Conservation (phyloP, 2,329 filamentous ascomycete species). For the Cyclaneusma minus region DNA sequence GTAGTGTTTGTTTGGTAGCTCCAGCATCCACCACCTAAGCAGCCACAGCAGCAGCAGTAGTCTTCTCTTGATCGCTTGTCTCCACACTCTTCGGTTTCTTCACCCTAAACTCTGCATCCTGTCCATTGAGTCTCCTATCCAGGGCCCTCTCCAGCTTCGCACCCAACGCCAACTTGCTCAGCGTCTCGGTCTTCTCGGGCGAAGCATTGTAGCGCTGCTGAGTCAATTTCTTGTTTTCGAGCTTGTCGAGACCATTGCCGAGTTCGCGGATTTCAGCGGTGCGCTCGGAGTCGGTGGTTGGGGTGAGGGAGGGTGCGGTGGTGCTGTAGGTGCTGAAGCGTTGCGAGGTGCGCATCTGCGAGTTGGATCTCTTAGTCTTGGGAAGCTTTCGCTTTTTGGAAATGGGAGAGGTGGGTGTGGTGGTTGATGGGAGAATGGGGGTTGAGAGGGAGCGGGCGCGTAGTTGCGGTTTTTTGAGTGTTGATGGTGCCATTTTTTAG, state of each 20-base stretch:
- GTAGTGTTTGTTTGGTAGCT: slow-evolving; percentile 10
- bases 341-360: slow-evolving; percentile 25
- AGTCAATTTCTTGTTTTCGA: slow-evolving; percentile 53
- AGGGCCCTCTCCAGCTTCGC: slow-evolving; percentile 62
- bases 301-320: slow-evolving; percentile 18
- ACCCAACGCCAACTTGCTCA: slow-evolving; percentile 55
- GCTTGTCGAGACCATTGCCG: slow-evolving; percentile 47
- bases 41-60: slow-evolving; percentile 5
- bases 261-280: slow-evolving; percentile 39
- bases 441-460: slow-evolving; percentile 1
- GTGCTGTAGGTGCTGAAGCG: slow-evolving; percentile 36
- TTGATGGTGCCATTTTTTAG: slow-evolving; percentile 1
- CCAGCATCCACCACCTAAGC: slow-evolving; percentile 6
- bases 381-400: slow-evolving; percentile 3
- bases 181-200: slow-evolving; percentile 48
- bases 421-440: background rate
- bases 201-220: slow-evolving; percentile 52
- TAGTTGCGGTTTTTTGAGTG: no score
- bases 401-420: slow-evolving; percentile 5
- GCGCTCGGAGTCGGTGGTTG: slow-evolving; percentile 16
- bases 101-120: slow-evolving; percentile 50
- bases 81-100: slow-evolving; percentile 5
- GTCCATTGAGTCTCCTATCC: slow-evolving; percentile 50
- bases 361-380: background rate
- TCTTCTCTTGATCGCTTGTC: slow-evolving; percentile 8